Evolutionary conservation across 73 alveolate species (phyloP).

Genomic region (Strombidium stylifer): DNA sequence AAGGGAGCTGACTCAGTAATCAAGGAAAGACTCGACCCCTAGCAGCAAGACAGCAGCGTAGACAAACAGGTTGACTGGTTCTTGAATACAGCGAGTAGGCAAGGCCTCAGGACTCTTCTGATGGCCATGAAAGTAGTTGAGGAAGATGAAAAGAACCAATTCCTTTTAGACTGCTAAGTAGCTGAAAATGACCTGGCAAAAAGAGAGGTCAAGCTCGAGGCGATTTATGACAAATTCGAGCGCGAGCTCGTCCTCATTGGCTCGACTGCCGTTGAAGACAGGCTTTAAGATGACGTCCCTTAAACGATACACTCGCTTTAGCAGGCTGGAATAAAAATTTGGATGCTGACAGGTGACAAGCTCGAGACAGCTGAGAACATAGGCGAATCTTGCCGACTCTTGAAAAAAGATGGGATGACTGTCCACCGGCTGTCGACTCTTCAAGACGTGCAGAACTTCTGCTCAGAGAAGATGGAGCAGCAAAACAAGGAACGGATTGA

Average conservation of each 20-base stretch:
- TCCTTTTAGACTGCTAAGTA: conserved; percentile 63
- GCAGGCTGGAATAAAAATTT: conserved; percentile 81
- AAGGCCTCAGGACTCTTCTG: conserved; percentile 88
- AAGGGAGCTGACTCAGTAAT: conserved; percentile 89
- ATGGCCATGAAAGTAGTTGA: conserved; percentile 88
- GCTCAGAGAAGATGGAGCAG: conserved; percentile 28
- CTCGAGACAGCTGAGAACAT: conserved; percentile 98
- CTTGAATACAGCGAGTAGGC: conserved; percentile 63
- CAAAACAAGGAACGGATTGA: conserved; percentile 22
- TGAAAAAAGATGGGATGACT: conserved; percentile 72
- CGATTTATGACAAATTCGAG: conserved; percentile 84
- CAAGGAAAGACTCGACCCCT: conserved; percentile 56
- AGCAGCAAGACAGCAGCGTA: conserved; percentile 37
- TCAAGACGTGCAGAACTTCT: conserved; percentile 37
- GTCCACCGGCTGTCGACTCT: conserved; percentile 64
- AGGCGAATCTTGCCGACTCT: conserved; percentile 90
- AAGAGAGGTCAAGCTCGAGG: conserved; percentile 72
- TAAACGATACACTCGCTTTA: conserved; percentile 88
- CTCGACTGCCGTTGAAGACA: conserved; percentile 98
- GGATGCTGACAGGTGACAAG: conserved; percentile 98
- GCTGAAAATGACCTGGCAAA: conserved; percentile 68
- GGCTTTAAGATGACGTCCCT: conserved; percentile 94
- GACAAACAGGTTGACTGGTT: conserved; percentile 66
- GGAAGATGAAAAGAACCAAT: conserved; percentile 81
- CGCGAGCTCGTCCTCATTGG: conserved; percentile 87